A percentile compares a stretch with the other conserved stretches of the same genome.
Conservation (phyloP, 768 basidiomycete species). For the Ramaria rubella region DNA sequence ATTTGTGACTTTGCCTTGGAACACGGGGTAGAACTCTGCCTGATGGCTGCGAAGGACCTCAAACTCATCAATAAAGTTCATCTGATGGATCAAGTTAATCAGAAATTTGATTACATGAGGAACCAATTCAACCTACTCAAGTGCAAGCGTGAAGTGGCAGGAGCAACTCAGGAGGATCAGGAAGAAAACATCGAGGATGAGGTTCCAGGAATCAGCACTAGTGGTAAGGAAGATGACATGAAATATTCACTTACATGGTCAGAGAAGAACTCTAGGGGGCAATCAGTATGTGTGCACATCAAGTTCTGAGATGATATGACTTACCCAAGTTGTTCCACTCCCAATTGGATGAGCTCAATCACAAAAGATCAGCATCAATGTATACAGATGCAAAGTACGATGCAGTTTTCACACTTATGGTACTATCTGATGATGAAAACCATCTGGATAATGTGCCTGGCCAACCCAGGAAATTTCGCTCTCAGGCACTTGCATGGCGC, state of each 20-base stretch:
- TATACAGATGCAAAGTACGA: constrained; percentile 13
- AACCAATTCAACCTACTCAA: not conserved
- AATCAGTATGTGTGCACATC: not conserved
- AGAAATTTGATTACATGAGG: not conserved
- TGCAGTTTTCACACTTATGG: constrained; percentile 10
- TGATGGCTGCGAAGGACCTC: not conserved
- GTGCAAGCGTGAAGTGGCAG: not conserved
- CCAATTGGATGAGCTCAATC: not conserved
- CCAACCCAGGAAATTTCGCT: constrained; percentile 12
- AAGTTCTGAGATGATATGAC: not conserved
- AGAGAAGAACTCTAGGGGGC: not conserved
- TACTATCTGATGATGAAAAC: constrained; percentile 19
- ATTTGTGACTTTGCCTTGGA: not conserved
- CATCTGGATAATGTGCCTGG: constrained; percentile 3
- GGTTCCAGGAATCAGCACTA: too few species aligned
- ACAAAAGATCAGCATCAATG: not conserved
- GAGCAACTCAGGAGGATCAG: not conserved
- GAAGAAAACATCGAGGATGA: not conserved
- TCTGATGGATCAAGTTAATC: not conserved
- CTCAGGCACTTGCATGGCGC: not conserved
- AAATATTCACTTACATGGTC: not conserved
- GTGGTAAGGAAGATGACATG: not conserved
- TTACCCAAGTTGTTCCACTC: too few species aligned
- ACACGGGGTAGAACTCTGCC: not conserved
- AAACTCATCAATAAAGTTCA: not conserved